Conservation (phyloP, 768 basidiomycete genomes). For the Psilocybe cubensis region DNA sequence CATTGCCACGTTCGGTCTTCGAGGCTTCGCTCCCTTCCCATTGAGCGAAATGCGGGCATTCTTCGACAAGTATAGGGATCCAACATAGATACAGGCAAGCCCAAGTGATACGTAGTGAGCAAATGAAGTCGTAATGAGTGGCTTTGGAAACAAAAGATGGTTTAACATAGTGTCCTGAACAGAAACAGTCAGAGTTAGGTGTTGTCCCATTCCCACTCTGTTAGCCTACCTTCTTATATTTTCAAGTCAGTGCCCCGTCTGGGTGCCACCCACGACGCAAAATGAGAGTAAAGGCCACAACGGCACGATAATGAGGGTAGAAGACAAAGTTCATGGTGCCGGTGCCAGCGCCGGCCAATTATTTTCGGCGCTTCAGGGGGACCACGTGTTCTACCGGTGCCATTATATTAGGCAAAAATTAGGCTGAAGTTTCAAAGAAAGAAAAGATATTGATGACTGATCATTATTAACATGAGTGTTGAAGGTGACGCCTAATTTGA, state of each 20-base stretch:
- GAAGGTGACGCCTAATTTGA: no score
- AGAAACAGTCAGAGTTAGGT: background rate
- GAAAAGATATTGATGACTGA: no score
- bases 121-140: conserved; percentile 19
- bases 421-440: no score
- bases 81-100: conserved; percentile 76
- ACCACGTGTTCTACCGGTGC: no score
- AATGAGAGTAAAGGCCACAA: background rate
- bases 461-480: no score
- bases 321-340: background rate
- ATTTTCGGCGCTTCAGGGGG: background rate
- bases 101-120: conserved; percentile 47
- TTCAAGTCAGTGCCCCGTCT: background rate
- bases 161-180: conserved; percentile 3
- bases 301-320: background rate
- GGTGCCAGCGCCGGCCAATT: background rate
- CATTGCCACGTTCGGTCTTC: conserved; percentile 51
- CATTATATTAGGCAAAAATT: no score
- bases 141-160: conserved; percentile 19
- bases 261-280: background rate
- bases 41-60: conserved; percentile 48
- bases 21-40: conserved; percentile 15
- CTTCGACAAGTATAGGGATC: conserved; percentile 79
- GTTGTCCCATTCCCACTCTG: background rate
- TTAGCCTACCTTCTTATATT: background rate